Evolutionary conservation across 441 rosid species (phyloP).

Genomic region (Adansonia grandidieri): DNA sequence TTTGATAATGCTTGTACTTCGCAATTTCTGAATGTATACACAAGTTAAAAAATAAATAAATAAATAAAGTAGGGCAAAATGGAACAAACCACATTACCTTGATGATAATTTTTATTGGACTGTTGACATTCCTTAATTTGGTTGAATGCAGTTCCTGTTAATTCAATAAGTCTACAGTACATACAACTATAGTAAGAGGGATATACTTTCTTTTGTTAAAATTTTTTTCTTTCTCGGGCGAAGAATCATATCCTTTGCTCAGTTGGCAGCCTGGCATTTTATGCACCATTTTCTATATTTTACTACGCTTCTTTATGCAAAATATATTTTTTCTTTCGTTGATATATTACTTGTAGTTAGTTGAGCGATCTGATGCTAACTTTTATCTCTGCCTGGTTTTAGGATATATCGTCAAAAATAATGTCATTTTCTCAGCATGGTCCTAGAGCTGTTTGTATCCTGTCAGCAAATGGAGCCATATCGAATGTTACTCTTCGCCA

Average conservation of each 20-base stretch:
- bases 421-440: constrained; percentile 61
- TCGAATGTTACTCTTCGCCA: constrained; percentile 62
- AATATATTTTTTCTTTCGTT: constrained; percentile 20
- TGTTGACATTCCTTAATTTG: background rate
- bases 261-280: no score
- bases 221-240: background rate
- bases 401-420: constrained; percentile 65
- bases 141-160: background rate
- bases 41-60: background rate
- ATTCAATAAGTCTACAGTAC: background rate
- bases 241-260: constrained; percentile 6
- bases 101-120: constrained; percentile 7
- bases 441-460: constrained; percentile 58
- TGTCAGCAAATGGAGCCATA: constrained; percentile 69
- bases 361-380: constrained; percentile 2
- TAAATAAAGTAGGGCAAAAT: background rate
- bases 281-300: no score
- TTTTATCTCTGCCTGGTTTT: constrained; percentile 25
- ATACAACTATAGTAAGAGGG: background rate
- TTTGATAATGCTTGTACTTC: constrained; percentile 5
- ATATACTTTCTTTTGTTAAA: background rate
- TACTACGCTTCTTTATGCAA: background rate
- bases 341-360: constrained; percentile 14
- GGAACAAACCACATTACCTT: background rate
- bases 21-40: constrained; percentile 10